Evolutionary conservation across 2,329 filamentous ascomycete genomes (phyloP).

Genomic region (Neonectria neomacrospora): DNA sequence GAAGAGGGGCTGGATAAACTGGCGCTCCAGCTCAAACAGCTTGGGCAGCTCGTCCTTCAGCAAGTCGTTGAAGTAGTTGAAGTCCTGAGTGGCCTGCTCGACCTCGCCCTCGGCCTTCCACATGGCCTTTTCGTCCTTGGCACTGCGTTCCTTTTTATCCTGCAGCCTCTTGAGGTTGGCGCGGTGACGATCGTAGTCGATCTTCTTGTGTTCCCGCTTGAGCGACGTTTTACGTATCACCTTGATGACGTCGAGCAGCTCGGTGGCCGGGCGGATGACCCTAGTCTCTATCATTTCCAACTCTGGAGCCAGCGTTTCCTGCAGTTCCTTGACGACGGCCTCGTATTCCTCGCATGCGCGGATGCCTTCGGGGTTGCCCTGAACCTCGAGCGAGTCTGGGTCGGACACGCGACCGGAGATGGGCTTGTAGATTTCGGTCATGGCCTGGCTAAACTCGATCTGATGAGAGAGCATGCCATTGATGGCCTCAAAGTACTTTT

Average conservation of each 20-base stretch:
- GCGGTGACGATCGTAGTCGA: constrained; percentile 93
- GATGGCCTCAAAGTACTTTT: constrained; percentile 97
- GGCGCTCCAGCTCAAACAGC: constrained; percentile 86
- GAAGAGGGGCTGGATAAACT: constrained; percentile 97
- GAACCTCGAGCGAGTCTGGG: constrained; percentile 81
- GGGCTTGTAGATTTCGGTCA: constrained; percentile 96
- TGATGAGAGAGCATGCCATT: constrained; percentile 98
- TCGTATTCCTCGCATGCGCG: constrained; percentile 97
- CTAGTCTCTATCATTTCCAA: constrained; percentile 96
- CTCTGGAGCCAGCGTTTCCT: constrained; percentile 88
- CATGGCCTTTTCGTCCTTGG: constrained; percentile 97
- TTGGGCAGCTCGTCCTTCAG: constrained; percentile 96
- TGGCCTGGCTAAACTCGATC: constrained; percentile 97
- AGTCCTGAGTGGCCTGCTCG: constrained; percentile 93
- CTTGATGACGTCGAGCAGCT: constrained; percentile 95
- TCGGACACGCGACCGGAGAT: constrained; percentile 97
- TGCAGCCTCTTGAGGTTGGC: constrained; percentile 90
- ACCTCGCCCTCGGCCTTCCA: constrained; percentile 95
- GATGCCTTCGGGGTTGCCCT: constrained; percentile 94
- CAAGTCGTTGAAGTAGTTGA: constrained; percentile 97
- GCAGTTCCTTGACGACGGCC: constrained; percentile 86
- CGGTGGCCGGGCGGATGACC: constrained; percentile 91
- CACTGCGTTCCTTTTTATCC: constrained; percentile 94
- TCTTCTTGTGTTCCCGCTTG: constrained; percentile 97
- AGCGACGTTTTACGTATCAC: constrained; percentile 86